Conservation (phyloP, 2,329 filamentous ascomycete species). For the Plectosphaerella plurivora region DNA sequence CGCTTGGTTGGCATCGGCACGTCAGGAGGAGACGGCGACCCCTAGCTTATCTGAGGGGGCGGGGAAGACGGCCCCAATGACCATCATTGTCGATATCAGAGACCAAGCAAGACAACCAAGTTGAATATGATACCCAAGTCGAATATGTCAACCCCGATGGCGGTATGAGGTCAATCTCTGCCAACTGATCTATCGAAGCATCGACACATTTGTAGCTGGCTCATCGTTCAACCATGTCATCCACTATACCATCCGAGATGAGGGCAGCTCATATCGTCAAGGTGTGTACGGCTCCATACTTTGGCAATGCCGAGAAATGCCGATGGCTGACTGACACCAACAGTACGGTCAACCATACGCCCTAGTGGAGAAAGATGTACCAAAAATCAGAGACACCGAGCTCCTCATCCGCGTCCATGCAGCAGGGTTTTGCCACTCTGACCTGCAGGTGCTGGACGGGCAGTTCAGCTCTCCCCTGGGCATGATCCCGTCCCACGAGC, state of each 20-base stretch:
- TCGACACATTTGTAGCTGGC: background rate
- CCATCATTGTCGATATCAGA: too few relatives aligned
- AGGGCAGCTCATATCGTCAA: background rate
- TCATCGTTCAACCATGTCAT: background rate
- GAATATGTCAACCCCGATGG: too few relatives aligned
- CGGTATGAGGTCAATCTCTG: background rate
- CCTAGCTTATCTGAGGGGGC: background rate
- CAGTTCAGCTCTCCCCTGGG: constrained; percentile 21
- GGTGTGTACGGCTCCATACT: background rate
- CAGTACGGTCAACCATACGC: constrained; percentile 24
- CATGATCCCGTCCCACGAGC: constrained; percentile 29
- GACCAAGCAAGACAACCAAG: too few relatives aligned
- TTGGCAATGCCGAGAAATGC: background rate
- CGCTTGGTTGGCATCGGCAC: too few relatives aligned
- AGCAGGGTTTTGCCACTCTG: constrained; percentile 31
- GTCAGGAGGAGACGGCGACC: too few relatives aligned
- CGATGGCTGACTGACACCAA: background rate
- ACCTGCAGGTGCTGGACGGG: constrained; percentile 27
- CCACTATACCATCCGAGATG: constrained; percentile 3
- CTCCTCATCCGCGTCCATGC: constrained; percentile 26
- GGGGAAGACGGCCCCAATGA: too few relatives aligned
- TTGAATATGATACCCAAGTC: too few relatives aligned
- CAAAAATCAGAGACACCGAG: constrained; percentile 18
- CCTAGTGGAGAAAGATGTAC: constrained; percentile 13
- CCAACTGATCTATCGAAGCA: background rate